Evolutionary conservation across 2,329 filamentous ascomycete species (phyloP).

Genomic region (Rosellinia necatrix): DNA sequence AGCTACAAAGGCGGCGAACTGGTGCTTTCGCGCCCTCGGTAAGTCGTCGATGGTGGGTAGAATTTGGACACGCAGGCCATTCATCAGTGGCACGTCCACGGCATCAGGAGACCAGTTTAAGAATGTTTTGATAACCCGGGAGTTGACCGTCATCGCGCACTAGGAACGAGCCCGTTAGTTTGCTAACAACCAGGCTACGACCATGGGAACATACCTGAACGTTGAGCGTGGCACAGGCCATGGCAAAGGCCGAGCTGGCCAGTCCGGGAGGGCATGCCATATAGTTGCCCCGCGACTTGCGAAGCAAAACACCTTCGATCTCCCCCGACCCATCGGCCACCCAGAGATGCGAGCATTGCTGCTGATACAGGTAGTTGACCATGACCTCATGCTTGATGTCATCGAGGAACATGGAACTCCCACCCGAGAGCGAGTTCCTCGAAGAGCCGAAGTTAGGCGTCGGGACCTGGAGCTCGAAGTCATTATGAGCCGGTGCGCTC

Average conservation of each 20-base stretch:
- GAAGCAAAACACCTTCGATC: slow-evolving; percentile 72
- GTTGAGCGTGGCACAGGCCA: slow-evolving; percentile 70
- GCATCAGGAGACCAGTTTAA: slow-evolving; percentile 74
- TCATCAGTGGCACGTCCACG: slow-evolving; percentile 74
- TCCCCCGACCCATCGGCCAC: slow-evolving; percentile 71
- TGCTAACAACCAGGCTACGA: neutral
- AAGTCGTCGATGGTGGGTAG: slow-evolving; percentile 73
- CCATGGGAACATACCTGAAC: slow-evolving; percentile 59
- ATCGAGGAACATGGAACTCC: slow-evolving; percentile 63
- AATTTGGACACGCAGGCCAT: slow-evolving; percentile 78
- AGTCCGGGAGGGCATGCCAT: slow-evolving; percentile 73
- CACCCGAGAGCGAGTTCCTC: slow-evolving; percentile 54
- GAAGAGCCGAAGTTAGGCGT: slow-evolving; percentile 55
- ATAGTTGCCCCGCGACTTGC: slow-evolving; percentile 70
- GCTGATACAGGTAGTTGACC: slow-evolving; percentile 82
- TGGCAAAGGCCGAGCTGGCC: slow-evolving; percentile 64
- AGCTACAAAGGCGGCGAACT: slow-evolving; percentile 79
- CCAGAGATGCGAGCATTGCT: slow-evolving; percentile 77
- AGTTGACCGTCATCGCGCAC: slow-evolving; percentile 82
- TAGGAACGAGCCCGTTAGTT: slow-evolving; percentile 42
- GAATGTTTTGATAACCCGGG: slow-evolving; percentile 78
- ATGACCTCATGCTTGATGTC: slow-evolving; percentile 82
- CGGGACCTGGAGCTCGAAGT: slow-evolving; percentile 56
- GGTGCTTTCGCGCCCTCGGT: slow-evolving; percentile 72
- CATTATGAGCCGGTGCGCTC: slow-evolving; percentile 41